Base-by-base conservation (phyloP, 78 protist species). In the Anaeramoeba flamelloides region DNA sequence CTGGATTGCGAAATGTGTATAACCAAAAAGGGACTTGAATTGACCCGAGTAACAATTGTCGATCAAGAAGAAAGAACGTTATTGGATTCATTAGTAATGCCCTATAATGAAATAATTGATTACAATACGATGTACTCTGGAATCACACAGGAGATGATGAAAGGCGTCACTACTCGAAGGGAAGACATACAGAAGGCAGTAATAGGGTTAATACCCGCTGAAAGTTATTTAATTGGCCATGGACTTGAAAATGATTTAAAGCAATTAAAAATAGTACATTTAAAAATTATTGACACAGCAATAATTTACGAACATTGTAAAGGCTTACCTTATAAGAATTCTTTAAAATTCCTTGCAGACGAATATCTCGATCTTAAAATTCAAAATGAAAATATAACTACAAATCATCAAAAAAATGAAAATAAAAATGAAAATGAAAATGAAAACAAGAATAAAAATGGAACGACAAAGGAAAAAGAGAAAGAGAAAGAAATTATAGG, bases 1-100 rank as follows among this genome's bases (percentile, higher is more conserved):
- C 17, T 91, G 17, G 92, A 91, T 82, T 91, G 92, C 78, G 92
- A 90, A 79, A 90, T 90, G 95, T 78, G 84, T 79, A 37, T 80
- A 74, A 87, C 89, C n/a, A 40, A 53, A 2, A 53, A 77, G 17
- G 92, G 93, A 22, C 34, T 75, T 1, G 93, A 87, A 69, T 80
- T 92, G 78, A 74, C 95, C 0, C 86, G 95, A 41, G 64, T 90
- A 38, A 79, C 93, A 12, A 78, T 92, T 8, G 86, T 92, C 30
- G 87, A 89, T 83, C 86, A 84, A 77, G 32, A n/a, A 12, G 77
- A 74, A 31, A 38, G 31, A 3, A 76, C 77, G 0, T 22, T 90
- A 12, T 69, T 64, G 32, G 92, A 92, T 82, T 76, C 38, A 38
- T 77, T 82, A 40, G 91, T 92, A 36, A 33, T 64, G 78, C 92